Evolutionary conservation across 345 rosid species (phyloP).

Genomic region (Eucalyptus microcorys): DNA sequence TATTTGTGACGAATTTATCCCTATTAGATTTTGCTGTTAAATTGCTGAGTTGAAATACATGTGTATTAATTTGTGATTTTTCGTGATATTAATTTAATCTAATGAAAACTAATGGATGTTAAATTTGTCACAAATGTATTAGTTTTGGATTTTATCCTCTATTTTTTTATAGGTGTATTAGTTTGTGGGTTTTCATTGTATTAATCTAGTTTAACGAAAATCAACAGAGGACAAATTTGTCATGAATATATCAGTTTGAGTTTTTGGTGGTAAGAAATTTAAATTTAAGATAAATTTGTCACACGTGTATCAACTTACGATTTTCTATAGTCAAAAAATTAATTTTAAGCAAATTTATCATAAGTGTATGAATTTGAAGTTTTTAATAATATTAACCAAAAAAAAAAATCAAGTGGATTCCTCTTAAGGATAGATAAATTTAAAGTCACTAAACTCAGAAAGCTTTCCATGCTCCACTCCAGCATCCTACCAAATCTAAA

Average conservation of each 20-base stretch:
- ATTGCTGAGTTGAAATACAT: no score
- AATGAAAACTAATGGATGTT: fast-evolving
- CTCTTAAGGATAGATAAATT: background rate
- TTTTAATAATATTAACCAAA: background rate
- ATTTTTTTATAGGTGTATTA: fast-evolving
- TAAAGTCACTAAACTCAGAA: background rate
- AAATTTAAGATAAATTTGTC: no score
- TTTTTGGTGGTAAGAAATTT: no score
- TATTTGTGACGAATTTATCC: no score
- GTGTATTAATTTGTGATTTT: no score
- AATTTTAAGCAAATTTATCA: fast-evolving
- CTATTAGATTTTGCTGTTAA: fast-evolving
- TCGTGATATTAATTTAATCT: no score
- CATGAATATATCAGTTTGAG: fast-evolving
- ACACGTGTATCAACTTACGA: fast-evolving
- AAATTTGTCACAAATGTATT: fast-evolving
- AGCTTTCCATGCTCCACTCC: background rate
- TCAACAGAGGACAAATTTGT: fast-evolving
- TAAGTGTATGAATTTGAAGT: fast-evolving
- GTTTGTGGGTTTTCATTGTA: background rate
- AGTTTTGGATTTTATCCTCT: fast-evolving
- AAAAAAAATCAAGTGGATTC: background rate
- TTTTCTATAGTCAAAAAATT: no score
- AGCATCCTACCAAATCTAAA: background rate
- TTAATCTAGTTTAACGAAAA: no score